A percentile compares a stretch with the other conserved stretches of the same genome.
phyloP scores from a whole-genome alignment of 805 yeast species.

The Zygotorulaspora chibaensis region DNA sequence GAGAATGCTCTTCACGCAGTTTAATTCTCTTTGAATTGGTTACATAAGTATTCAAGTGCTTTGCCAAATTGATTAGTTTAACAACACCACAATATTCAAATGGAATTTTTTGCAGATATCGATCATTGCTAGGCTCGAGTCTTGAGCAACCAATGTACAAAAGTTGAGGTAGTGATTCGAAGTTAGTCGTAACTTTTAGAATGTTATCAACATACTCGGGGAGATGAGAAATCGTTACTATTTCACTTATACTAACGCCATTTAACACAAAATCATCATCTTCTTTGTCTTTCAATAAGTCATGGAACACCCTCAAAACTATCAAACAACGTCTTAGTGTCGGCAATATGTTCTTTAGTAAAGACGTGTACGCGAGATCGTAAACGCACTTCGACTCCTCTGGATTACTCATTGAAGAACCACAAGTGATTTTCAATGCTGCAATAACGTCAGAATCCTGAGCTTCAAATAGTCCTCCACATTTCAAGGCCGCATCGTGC shows the following conservation, averaged over 20 bases:
- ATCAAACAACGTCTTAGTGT: slow-evolving; percentile 32
- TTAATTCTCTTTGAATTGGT: slow-evolving; percentile 31
- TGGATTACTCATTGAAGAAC: slow-evolving; percentile 11
- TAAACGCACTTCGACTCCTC: slow-evolving; percentile 12
- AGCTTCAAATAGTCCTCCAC: slow-evolving; percentile 9
- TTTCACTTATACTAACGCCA: slow-evolving; percentile 21
- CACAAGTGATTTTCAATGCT: slow-evolving; percentile 13
- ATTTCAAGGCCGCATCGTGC: slow-evolving; percentile 4
- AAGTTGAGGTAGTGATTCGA: slow-evolving; percentile 11
- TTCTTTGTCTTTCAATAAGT: slow-evolving; percentile 26
- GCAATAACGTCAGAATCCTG: slow-evolving; percentile 2
- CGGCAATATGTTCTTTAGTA: slow-evolving; percentile 24
- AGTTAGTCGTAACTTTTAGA: slow-evolving; percentile 16
- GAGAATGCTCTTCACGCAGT: slow-evolving; percentile 31
- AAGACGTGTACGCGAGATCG: slow-evolving; percentile 21
- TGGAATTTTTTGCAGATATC: slow-evolving; percentile 20
- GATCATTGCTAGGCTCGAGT: slow-evolving; percentile 11
- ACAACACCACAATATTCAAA: slow-evolving; percentile 52
- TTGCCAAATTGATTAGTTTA: slow-evolving; percentile 50
- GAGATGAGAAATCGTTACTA: neutral
- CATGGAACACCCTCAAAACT: slow-evolving; percentile 32
- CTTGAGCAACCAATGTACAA: slow-evolving; percentile 9
- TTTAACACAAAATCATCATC: slow-evolving; percentile 24
- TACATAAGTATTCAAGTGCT: slow-evolving; percentile 39
- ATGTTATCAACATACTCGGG: slow-evolving; percentile 16